phyloP scores from a whole-genome alignment of 1,284 basidiomycete species.

The Marasmius sp. region DNA sequence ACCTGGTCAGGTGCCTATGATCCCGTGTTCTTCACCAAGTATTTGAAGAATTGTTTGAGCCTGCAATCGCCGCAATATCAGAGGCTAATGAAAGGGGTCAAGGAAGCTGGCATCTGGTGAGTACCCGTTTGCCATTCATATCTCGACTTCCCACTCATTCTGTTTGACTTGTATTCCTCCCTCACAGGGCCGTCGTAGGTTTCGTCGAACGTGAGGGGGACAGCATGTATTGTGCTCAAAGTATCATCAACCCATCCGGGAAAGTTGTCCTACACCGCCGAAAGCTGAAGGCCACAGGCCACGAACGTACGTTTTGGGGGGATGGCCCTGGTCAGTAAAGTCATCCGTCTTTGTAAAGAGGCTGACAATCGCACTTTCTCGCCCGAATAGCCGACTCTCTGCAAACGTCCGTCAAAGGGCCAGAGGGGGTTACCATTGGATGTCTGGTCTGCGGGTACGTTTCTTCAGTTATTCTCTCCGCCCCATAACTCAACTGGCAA shows the following conservation, averaged over 20 bases:
- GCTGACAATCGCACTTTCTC: not conserved
- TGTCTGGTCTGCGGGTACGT: conserved; percentile 16
- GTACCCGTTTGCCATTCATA: not conserved
- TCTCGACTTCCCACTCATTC: not conserved
- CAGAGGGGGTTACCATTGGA: conserved; percentile 13
- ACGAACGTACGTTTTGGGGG: conserved; percentile 21
- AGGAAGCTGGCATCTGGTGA: conserved; percentile 17
- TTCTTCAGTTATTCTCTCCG: not conserved
- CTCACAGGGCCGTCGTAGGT: conserved; percentile 17
- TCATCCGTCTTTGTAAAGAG: not conserved
- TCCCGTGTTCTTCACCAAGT: conserved; percentile 10
- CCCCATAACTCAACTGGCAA: no score
- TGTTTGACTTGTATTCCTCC: not conserved
- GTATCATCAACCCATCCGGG: conserved; percentile 16
- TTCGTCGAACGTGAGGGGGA: conserved; percentile 16
- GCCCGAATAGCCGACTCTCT: conserved; percentile 10
- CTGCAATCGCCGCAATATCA: conserved; percentile 15
- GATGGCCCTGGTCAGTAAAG: conserved; percentile 16
- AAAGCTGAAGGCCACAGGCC: conserved; percentile 20
- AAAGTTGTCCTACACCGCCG: conserved; percentile 17
- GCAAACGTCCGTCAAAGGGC: conserved; percentile 15
- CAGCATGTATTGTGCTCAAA: conserved; percentile 19
- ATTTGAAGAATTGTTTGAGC: conserved; percentile 12
- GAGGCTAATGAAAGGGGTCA: conserved; percentile 9
- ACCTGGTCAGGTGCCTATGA: conserved; percentile 17